Conservation (phyloP, 1,139 yeast genomes). For the Lodderomyces margitis region DNA sequence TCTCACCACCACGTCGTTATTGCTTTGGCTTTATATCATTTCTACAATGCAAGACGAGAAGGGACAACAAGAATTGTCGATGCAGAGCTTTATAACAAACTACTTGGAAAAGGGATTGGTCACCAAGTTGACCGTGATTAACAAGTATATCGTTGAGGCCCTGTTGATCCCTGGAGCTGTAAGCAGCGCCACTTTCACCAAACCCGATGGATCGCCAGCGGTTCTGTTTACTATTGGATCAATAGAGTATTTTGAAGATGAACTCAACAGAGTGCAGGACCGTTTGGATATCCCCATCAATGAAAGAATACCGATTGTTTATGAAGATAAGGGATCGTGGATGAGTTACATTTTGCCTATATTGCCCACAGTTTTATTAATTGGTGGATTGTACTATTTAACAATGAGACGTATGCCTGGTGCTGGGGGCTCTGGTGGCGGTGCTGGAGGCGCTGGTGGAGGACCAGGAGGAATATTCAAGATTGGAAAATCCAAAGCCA, state of each 20-base stretch:
- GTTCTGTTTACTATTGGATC: slow-evolving; percentile 72
- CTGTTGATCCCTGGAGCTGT: slow-evolving; percentile 61
- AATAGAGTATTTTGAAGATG: slow-evolving; percentile 69
- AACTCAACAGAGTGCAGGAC: slow-evolving; percentile 59
- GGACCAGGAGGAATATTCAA: slow-evolving; percentile 63
- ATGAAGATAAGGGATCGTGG: slow-evolving; percentile 60
- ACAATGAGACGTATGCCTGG: slow-evolving; percentile 56
- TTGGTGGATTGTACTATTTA: slow-evolving; percentile 71
- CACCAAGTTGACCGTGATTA: slow-evolving; percentile 69
- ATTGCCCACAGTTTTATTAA: slow-evolving; percentile 65
- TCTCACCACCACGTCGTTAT: slow-evolving; percentile 17
- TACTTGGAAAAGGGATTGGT: slow-evolving; percentile 85
- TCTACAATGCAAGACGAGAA: slow-evolving; percentile 16
- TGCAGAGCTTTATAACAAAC: slow-evolving; percentile 85
- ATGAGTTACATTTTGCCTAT: slow-evolving; percentile 56
- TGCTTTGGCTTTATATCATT: slow-evolving; percentile 13
- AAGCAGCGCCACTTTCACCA: slow-evolving; percentile 39
- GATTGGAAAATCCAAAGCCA: slow-evolving; percentile 68
- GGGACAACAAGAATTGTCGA: slow-evolving; percentile 56
- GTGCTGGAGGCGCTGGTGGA: slow-evolving; percentile 30
- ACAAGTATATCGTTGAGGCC: slow-evolving; percentile 75
- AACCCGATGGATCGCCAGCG: slow-evolving; percentile 38
- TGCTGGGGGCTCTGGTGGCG: slow-evolving; percentile 31
- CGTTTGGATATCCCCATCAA: slow-evolving; percentile 58
- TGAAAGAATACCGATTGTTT: slow-evolving; percentile 63